A percentile compares a stretch with the other conserved stretches of the same genome.
phyloP scores from a whole-genome alignment of 306 rosid species.

The Sicyos edulis region DNA sequence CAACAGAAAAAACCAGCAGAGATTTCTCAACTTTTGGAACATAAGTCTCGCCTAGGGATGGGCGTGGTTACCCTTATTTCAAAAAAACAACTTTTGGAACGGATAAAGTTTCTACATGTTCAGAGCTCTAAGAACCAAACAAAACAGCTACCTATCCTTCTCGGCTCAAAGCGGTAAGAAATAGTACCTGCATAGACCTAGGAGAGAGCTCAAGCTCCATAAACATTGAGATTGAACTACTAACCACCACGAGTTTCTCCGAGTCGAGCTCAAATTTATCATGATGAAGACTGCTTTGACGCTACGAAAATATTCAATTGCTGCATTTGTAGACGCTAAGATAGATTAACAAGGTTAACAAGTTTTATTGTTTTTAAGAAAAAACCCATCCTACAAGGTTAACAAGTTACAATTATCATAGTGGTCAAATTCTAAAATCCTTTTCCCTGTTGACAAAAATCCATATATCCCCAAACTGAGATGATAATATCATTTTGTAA shows the following conservation, averaged over 20 bases:
- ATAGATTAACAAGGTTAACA: too few species aligned
- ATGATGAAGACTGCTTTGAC: not conserved
- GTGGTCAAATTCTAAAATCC: conserved; percentile 11
- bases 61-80: too few species aligned
- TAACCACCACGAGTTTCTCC: not conserved
- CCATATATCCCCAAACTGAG: not conserved
- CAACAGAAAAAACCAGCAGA: not conserved
- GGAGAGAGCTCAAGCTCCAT: not conserved
- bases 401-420: not conserved
- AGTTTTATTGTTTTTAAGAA: too few species aligned
- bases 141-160: not conserved
- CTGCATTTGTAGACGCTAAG: too few species aligned
- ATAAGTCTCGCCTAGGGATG: too few species aligned
- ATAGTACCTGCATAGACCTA: not conserved
- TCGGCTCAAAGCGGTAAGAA: not conserved
- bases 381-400: too few species aligned
- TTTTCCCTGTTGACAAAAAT: not conserved
- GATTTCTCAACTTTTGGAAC: not conserved
- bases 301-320: not conserved
- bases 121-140: not conserved
- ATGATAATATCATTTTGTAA: not conserved
- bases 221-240: not conserved
- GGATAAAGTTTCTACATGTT: not conserved
- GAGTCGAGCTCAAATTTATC: not conserved
- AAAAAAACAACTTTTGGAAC: too few species aligned